A percentile compares a stretch with the other conserved stretches of the same genome.
Evolutionary conservation across 371 early-diverging fungal genomes (phyloP).

Genomic region (Dentiscutata heterogama): DNA sequence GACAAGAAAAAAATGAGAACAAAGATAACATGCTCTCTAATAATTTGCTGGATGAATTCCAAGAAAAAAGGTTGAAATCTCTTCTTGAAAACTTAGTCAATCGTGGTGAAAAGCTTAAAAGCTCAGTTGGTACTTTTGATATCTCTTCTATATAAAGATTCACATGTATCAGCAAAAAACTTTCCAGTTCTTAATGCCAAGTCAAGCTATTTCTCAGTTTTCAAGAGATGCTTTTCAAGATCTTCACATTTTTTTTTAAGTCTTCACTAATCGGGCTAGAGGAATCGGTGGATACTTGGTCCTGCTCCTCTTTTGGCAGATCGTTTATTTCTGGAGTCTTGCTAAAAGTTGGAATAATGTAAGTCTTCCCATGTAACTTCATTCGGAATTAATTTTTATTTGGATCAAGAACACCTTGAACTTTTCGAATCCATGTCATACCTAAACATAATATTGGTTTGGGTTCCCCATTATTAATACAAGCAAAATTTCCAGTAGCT

Average conservation of each 20-base stretch:
- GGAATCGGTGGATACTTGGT: background rate
- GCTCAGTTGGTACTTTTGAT: no score
- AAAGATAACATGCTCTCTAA: background rate
- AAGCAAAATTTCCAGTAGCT: no score
- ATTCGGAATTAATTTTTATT: no score
- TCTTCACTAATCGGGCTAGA: no score
- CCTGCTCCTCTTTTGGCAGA: background rate
- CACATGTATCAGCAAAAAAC: background rate
- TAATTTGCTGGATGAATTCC: constrained; percentile 6
- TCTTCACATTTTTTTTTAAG: no score
- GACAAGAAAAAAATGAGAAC: constrained; percentile 4
- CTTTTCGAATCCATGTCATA: no score
- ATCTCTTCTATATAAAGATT: background rate
- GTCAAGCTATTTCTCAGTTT: no score
- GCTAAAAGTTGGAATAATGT: constrained; percentile 9
- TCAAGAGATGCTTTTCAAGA: no score
- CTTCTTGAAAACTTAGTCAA: constrained; percentile 29
- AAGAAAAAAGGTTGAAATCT: constrained; percentile 3
- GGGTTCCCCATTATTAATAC: no score
- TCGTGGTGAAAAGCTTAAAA: background rate
- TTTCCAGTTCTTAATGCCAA: background rate
- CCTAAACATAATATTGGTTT: no score
- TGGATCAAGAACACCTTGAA: no score
- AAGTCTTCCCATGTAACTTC: background rate
- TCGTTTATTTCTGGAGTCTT: background rate